Conservation (phyloP, 2,329 filamentous ascomycete genomes). For the Paraphoma sp. region DNA sequence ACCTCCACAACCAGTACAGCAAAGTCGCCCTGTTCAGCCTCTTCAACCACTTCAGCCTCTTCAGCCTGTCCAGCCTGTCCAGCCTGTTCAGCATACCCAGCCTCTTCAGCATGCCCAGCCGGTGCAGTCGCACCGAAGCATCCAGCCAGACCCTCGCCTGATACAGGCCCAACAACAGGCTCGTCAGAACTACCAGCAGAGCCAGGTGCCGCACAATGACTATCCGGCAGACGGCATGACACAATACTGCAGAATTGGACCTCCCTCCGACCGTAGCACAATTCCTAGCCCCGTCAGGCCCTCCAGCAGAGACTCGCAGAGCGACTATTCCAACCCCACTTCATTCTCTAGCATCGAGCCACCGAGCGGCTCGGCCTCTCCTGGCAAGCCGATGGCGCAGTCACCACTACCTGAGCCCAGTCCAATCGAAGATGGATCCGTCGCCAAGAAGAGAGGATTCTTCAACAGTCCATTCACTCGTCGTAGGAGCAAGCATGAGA, state of each 20-base stretch:
- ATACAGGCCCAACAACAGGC: slow-evolving; percentile 47
- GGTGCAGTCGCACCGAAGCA: slow-evolving; percentile 16
- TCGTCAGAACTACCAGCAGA: slow-evolving; percentile 49
- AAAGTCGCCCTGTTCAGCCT: not conserved
- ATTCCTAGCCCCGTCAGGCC: slow-evolving; percentile 73
- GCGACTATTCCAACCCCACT: slow-evolving; percentile 87
- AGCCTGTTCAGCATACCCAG: not conserved
- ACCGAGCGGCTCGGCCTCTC: slow-evolving; percentile 74
- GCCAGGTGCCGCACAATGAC: slow-evolving; percentile 85
- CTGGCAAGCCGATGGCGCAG: slow-evolving; percentile 63
- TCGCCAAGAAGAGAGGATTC: slow-evolving; percentile 80
- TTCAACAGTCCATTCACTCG: slow-evolving; percentile 91
- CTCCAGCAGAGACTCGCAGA: slow-evolving; percentile 85
- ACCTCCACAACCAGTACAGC: slow-evolving; percentile 11
- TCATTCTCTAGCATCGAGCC: slow-evolving; percentile 88
- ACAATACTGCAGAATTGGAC: slow-evolving; percentile 85
- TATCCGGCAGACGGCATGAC: slow-evolving; percentile 97
- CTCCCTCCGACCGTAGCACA: slow-evolving; percentile 73
- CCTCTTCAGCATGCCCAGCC: slow-evolving; percentile 9
- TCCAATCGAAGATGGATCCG: slow-evolving; percentile 50
- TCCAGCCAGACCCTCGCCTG: slow-evolving; percentile 45
- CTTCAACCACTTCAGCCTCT: not conserved
- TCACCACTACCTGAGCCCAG: slow-evolving; percentile 28
- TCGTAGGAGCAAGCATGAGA: slow-evolving; percentile 84
- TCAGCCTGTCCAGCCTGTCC: not conserved